A percentile compares a stretch with the other conserved stretches of the same genome.
phyloP scores from a whole-genome alignment of 306 rosid genomes.

The Begonia peltatifolia region DNA sequence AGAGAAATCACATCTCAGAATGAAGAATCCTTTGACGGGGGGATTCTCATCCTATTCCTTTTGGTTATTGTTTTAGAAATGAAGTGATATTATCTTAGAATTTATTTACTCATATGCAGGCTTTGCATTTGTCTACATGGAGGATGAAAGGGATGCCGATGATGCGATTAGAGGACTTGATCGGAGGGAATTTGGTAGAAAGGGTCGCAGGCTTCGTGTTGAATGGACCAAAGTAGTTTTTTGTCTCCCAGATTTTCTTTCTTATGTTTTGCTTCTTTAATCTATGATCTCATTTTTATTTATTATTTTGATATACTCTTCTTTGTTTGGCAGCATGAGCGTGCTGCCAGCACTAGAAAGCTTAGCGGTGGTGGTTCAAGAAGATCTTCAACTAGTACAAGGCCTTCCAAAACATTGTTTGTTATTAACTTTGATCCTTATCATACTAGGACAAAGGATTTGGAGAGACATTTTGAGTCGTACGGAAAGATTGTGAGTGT shows the following conservation, averaged over 20 bases:
- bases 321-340: slow-evolving; percentile 54
- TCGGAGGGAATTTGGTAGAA: slow-evolving; percentile 73
- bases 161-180: slow-evolving; percentile 85
- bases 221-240: slow-evolving; percentile 97
- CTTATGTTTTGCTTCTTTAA: slow-evolving; percentile 1
- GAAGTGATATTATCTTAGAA: too few relatives aligned
- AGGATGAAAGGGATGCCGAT: slow-evolving; percentile 93
- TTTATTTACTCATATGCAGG: slow-evolving; percentile 35
- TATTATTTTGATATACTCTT: background rate
- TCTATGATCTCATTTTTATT: slow-evolving; percentile 2
- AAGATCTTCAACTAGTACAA: slow-evolving; percentile 54
- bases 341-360: slow-evolving; percentile 50
- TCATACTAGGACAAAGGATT: slow-evolving; percentile 81
- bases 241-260: background rate
- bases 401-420: slow-evolving; percentile 86
- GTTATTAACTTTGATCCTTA: slow-evolving; percentile 90
- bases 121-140: slow-evolving; percentile 95
- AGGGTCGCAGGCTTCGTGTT: slow-evolving; percentile 94
- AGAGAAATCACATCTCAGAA: slow-evolving; percentile 20
- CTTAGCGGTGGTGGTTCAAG: slow-evolving; percentile 48
- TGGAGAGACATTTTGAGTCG: slow-evolving; percentile 95
- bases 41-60: slow-evolving; percentile 10
- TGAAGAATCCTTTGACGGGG: slow-evolving; percentile 23
- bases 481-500: slow-evolving; percentile 88
- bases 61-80: background rate